Percentiles rank a stretch among this genome's conserved stretches.
Evolutionary conservation across 2,329 filamentous ascomycete species (phyloP).

Genomic region (Botrytis tulipae): DNA sequence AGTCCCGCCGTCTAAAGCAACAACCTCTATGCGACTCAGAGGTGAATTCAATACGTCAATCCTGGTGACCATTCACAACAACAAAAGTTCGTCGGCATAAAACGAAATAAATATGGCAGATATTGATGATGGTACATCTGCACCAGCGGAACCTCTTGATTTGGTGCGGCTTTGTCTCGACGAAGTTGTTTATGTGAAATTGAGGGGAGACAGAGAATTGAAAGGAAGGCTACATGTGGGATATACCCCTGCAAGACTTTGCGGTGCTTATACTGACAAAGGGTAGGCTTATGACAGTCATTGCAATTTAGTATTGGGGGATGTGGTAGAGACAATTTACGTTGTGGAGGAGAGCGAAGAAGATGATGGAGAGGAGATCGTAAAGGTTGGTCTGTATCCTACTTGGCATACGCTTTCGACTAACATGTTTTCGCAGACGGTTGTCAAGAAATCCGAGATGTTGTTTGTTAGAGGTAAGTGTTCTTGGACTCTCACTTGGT

Average conservation of each 20-base stretch:
- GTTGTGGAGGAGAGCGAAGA: conserved; percentile 84
- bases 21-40: not conserved
- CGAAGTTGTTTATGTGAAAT: conserved; percentile 95
- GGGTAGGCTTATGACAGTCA: conserved; percentile 93
- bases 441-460: conserved; percentile 98
- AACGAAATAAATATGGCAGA: conserved; percentile 70
- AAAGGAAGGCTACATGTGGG: conserved; percentile 91
- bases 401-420: not conserved
- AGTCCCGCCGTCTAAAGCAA: not conserved
- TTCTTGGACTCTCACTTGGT: not conserved
- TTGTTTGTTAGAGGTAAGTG: conserved; percentile 87
- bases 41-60: conserved; percentile 12
- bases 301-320: conserved; percentile 93
- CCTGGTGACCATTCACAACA: conserved; percentile 4
- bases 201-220: conserved; percentile 91
- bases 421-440: conserved; percentile 56
- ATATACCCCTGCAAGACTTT: conserved; percentile 25
- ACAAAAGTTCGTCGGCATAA: conserved; percentile 17
- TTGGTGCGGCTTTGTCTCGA: conserved; percentile 92
- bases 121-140: conserved; percentile 65
- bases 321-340: conserved; percentile 97
- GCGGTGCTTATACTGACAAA: conserved; percentile 26
- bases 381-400: conserved; percentile 58
- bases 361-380: conserved; percentile 61
- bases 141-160: conserved; percentile 86